These are phyloP conservation scores for Mercurialis annua DNA, from an alignment of 345 rosid species.

Conservation along the genomic window DNA sequence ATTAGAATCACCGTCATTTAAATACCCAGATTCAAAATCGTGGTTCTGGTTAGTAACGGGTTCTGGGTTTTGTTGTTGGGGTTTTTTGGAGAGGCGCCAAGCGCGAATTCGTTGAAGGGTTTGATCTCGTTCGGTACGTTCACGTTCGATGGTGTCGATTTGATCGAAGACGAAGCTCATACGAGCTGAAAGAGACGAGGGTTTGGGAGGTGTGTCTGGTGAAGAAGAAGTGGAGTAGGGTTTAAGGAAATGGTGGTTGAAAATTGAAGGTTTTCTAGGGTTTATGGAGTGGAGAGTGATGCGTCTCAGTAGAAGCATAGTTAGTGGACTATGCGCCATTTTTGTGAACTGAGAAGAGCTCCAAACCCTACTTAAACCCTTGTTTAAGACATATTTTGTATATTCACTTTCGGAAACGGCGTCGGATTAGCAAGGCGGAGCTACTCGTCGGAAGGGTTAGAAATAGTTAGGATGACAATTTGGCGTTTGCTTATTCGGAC, in stretches of 20 bases:
- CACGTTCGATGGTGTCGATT: slow-evolving; percentile 77
- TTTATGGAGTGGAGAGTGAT: slow-evolving; percentile 25
- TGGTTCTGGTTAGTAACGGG: neutral
- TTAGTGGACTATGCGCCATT: slow-evolving; percentile 43
- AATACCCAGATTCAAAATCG: neutral
- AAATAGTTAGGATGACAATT: neutral
- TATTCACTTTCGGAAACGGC: no score
- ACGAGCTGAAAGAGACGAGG: slow-evolving; percentile 81
- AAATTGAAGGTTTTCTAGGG: slow-evolving; percentile 18
- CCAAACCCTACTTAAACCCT: slow-evolving; percentile 1
- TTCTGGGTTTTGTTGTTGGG: slow-evolving; percentile 20
- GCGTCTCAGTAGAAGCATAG: slow-evolving; percentile 54
- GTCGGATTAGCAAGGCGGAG: no score
- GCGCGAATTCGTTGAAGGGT: slow-evolving; percentile 84
- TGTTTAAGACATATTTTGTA: no score
- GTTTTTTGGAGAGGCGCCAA: slow-evolving; percentile 77
- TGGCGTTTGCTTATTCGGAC: no score
- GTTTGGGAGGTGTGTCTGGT: slow-evolving; percentile 39
- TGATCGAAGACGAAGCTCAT: slow-evolving; percentile 91
- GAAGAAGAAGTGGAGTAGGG: slow-evolving; percentile 26
- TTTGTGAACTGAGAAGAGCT: neutral
- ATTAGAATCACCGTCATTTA: neutral
- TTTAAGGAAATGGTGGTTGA: slow-evolving; percentile 25
- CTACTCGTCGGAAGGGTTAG: no score
- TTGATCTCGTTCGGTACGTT: slow-evolving; percentile 52